Evolutionary conservation across 495 filamentous ascomycete species (phyloP), one percentile per base, ranked within the genome.

Genomic region (Podospora pseudocomata): DNA sequence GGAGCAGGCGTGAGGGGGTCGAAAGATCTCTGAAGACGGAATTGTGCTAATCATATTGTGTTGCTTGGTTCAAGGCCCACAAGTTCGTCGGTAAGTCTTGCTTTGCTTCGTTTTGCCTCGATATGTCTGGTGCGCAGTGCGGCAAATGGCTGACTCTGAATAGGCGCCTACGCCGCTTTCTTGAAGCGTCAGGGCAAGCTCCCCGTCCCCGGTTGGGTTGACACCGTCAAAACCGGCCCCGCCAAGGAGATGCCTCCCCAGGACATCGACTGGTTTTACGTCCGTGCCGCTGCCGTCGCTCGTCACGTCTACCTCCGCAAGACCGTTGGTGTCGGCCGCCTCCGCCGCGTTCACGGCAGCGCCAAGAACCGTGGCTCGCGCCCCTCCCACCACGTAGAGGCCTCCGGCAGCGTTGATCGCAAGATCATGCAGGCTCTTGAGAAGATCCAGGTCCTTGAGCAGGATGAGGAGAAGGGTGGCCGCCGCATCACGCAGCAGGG

Each of bases 241-340:
- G 90, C 90, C 80, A 97, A 97, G 84, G 94, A 98, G 86, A 91
- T 98, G 72, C 94, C 94, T 75, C 94, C 94, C 76, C 94, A 97
- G 88, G 91, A 91, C 78, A 90, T 92, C 76, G 94, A 97, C 86
- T 97, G 94, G 94, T 99, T 92, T 90, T 99, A 98, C 90, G 87
- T 97, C 81, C 94, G 95, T 78, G 93, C 94, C 78, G 95, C 95
- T 74, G 86, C 93, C 74, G 89, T 97, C 80, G 95, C 95, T 74
- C 95, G 95, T 78, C 95, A 99, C 85, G 88, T 98, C 86, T 99
- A 99, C 86, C 88, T 99, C 81, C 90, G 95, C 83, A 98, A 98
- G 87, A 97, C 94, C 76, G 94, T 99, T 78, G 95, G 95, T 86
- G 94, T 99, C 68, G 92, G 92, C 79, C 91, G 93, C 75, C 86